Base-by-base conservation (phyloP, 257 asterid species). In the Solanum corneliomulleri region DNA sequence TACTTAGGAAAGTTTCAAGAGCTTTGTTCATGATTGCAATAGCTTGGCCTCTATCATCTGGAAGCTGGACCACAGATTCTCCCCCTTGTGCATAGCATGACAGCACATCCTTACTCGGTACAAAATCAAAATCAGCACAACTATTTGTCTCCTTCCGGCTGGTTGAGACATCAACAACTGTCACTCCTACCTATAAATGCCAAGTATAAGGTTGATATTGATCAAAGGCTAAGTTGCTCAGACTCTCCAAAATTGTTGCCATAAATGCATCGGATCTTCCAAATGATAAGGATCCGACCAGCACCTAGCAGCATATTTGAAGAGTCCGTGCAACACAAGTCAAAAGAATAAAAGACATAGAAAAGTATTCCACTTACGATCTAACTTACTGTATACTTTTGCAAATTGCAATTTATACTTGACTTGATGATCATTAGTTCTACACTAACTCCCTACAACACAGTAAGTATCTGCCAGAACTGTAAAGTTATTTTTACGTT, bases 31-130 rank as follows among this genome's bases (percentile, higher is more conserved):
- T 94, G 39, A 89, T 80, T 41, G 90, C 90, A 84, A 95, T 90
- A 78, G 99, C 98, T 90, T 91, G 89, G 89, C 97, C 98, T 88
- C 99, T 93, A 71, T 93, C 97, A 83, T 92, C 97, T 21, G 98
- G 95, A 87, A 95, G 97, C 88, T 84, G 83, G 72, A 77, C 35
- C 33, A 68, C 41, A 78, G 41, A 80, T 86, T 84, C 91, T 89
- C 80, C 90, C 16, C 89, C 75, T 83, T 76, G 92, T 68, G 74
- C 64, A 89, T 71, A 91, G 92, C 92, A 90, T 25, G 93, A 93
- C 86, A 97, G 96, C 52, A 94, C 91, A 76, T 94, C 97, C 82
- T 91, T 93, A 71, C 91, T 93, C 3, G 98, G 88, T 84, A 97
- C 94, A 88, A 94, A 94, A 37, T 87, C 89, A 86, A 94, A 97